phyloP scores from a whole-genome alignment of 306 rosid species.

The Elaeagnus macrophylla region DNA sequence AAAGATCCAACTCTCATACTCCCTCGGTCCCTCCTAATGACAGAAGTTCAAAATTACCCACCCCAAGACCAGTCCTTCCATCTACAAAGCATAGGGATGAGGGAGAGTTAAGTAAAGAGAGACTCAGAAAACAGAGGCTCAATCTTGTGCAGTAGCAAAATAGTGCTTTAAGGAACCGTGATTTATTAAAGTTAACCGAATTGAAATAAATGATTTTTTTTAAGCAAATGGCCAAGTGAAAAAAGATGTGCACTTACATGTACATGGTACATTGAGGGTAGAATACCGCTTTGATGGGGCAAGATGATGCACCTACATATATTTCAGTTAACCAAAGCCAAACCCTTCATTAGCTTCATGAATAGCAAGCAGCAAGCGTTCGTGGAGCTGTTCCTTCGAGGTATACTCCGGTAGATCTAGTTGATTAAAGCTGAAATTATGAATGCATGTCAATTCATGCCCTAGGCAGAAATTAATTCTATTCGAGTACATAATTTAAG shows the following conservation, averaged over 20 bases:
- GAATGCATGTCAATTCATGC: conserved; percentile 16
- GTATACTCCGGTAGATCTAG: conserved; percentile 96
- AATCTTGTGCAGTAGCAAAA: no score
- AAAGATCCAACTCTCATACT: no score
- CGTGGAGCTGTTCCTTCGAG: conserved; percentile 86
- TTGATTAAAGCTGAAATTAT: conserved; percentile 77
- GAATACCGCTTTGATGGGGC: conserved; percentile 27
- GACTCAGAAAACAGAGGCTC: no score
- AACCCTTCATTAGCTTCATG: conserved; percentile 98
- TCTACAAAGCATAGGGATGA: no score
- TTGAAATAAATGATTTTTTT: no score
- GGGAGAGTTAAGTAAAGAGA: no score
- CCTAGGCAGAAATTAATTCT: conserved; percentile 5
- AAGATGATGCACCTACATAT: conserved; percentile 14
- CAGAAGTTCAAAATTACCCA: no score
- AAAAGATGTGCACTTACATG: conserved; percentile 35
- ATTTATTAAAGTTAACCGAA: no score
- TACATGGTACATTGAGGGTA: conserved; percentile 34
- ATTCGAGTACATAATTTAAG: no score
- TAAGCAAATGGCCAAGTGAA: conserved; percentile 6
- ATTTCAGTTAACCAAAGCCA: conserved; percentile 63
- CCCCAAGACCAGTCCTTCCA: no score
- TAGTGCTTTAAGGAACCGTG: no score
- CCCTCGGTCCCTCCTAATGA: no score
- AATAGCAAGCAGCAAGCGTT: conserved; percentile 89